Base-by-base conservation (phyloP, 169 alveolate genomes). In the Perkinsus chesapeaki region DNA sequence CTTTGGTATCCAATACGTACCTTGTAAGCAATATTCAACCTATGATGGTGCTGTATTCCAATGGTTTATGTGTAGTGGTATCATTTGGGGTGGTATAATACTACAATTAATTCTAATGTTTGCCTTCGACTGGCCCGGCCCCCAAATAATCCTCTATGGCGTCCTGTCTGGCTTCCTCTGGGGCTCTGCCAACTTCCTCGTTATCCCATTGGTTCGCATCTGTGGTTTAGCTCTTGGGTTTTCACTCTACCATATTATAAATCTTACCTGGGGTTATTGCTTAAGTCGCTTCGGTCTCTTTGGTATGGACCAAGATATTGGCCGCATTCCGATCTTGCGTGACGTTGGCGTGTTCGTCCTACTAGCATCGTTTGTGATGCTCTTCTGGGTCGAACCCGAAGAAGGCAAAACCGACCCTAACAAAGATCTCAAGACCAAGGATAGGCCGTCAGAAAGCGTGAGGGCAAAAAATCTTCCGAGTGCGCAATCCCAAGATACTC, bases 81-180 rank as follows among this genome's bases (percentile, higher is more conserved):
- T 60, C 23, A 7, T 60, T 34, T 60, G 82, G 82, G 82, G 82
- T 0, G 82, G 82, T 34, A 60, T 60, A 27, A 0, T 60, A 5
- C 82, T 60, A 20, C 82, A 60, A 23, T 34, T 60, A 27, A 60
- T 60, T 34, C 23, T 60, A 9, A 60, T 60, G 82, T 34, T 60
- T 34, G 82, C 82, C 82, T 60, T 60, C 82, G 82, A 60, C 82
- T 60, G 82, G 82, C 82, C 82, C 31, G 82, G 82, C 12, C 91
- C 39, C 20, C 91, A 31, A 23, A 31, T 73, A 19, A 31, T 73
- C 47, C 91, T 73, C 47, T 38, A 31, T 31, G 91, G 91, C 10
- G 47, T 73, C 19, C 39, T 73, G 9, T 31, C 47, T 39, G 91
- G 91, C 9, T 12, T 38, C 37, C 39, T 73, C 91, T 73, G 91